These are phyloP conservation scores for Yueomyces sp. DNA, from an alignment of 1,139 yeast species.

Conservation along the genomic window DNA sequence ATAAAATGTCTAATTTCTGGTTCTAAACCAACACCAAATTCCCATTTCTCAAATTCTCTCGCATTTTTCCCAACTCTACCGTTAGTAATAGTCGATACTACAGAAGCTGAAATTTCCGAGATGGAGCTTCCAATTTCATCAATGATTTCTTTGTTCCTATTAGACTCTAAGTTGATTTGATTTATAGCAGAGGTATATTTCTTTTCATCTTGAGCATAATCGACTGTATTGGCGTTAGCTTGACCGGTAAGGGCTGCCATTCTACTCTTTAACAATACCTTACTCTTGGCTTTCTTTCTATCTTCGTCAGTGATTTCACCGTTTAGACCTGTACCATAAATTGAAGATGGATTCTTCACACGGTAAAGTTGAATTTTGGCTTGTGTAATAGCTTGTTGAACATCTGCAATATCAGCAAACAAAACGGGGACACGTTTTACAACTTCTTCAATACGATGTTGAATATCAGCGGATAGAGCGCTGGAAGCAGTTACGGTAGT, in stretches of 20 bases:
- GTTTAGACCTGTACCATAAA: slow-evolving; percentile 76
- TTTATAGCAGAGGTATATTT: slow-evolving; percentile 42
- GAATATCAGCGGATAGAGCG: slow-evolving; percentile 19
- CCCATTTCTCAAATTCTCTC: slow-evolving; percentile 65
- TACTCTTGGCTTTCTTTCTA: slow-evolving; percentile 61
- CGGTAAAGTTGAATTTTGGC: slow-evolving; percentile 54
- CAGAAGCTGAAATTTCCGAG: slow-evolving; percentile 52
- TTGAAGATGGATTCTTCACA: slow-evolving; percentile 50
- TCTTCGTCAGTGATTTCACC: slow-evolving; percentile 77
- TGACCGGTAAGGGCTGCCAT: slow-evolving; percentile 89
- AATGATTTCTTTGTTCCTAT: slow-evolving; percentile 43
- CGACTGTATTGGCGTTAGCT: slow-evolving; percentile 36
- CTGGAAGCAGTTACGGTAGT: slow-evolving; percentile 18
- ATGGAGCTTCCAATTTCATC: slow-evolving; percentile 65
- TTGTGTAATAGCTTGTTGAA: slow-evolving; percentile 54
- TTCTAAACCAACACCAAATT: slow-evolving; percentile 67
- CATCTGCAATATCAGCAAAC: slow-evolving; percentile 43
- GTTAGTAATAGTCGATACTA: slow-evolving; percentile 32
- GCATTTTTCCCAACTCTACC: slow-evolving; percentile 27
- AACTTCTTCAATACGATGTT: slow-evolving; percentile 28
- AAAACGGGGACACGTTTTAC: slow-evolving; percentile 61
- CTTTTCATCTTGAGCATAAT: slow-evolving; percentile 42
- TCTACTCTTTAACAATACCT: slow-evolving; percentile 62
- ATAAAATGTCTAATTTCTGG: slow-evolving; percentile 1
- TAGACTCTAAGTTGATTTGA: slow-evolving; percentile 41